Conservation (phyloP, 2,329 filamentous ascomycete genomes). For the Ophiostoma australiae region DNA sequence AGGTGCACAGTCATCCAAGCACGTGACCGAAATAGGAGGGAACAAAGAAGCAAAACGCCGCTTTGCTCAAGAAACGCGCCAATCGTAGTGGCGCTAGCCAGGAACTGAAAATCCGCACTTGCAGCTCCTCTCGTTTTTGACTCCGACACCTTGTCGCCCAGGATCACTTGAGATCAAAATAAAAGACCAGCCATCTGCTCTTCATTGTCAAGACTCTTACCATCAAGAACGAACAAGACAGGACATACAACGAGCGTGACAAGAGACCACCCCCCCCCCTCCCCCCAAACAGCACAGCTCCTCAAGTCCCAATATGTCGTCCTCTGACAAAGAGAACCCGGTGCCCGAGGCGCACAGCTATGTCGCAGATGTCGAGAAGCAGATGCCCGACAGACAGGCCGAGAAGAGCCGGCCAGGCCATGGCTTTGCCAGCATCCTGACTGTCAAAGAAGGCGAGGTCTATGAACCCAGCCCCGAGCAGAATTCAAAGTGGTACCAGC, state of each 20-base stretch:
- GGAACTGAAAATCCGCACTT: constrained; percentile 15
- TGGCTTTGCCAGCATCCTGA: constrained; percentile 28
- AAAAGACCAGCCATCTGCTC: background rate
- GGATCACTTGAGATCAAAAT: background rate
- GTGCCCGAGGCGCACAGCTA: constrained; percentile 14
- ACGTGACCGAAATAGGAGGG: background rate
- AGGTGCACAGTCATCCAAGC: background rate
- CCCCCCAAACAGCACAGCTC: background rate
- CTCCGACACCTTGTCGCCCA: constrained; percentile 9
- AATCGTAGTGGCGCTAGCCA: constrained; percentile 10
- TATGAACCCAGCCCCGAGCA: constrained; percentile 33
- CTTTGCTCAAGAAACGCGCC: background rate
- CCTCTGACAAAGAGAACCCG: constrained; percentile 18
- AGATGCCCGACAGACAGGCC: constrained; percentile 16
- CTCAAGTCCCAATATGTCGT: constrained; percentile 20
- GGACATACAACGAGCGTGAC: background rate
- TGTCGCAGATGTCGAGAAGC: constrained; percentile 28
- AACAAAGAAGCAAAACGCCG: background rate
- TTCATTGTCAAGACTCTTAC: background rate
- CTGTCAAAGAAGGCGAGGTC: constrained; percentile 34
- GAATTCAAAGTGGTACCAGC: constrained; percentile 41
- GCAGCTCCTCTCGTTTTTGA: background rate
- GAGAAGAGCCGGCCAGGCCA: constrained; percentile 2
- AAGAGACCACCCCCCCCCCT: too few species aligned
- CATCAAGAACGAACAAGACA: background rate